Base-by-base conservation (phyloP, 805 yeast species). In the Saturnispora silvae region DNA sequence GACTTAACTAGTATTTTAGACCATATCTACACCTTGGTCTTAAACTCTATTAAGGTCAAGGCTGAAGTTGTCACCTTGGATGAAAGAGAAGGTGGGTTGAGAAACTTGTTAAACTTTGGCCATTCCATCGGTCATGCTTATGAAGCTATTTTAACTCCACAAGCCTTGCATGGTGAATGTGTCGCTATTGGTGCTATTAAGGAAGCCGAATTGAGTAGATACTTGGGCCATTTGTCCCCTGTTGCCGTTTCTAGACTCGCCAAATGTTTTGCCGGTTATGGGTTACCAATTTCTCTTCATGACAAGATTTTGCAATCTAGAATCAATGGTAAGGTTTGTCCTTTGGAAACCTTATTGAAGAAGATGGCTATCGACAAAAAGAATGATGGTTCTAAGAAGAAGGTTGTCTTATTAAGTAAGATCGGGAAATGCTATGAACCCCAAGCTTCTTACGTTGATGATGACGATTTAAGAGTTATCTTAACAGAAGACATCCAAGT, bases 121-220 rank as follows among this genome's bases (percentile, higher is more conserved):
- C 98, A 92, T 59, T 75, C 96, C 20, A 87, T 92, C 50, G 98
- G 98, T 31, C 98, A 92, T 58, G 98, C 98, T 16, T 86, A 81
- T 46, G 98, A 92, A 64, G 97, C 98, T n/a, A 77, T 92, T 25
- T 67, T 92, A 44, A 87, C 97, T 4, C 98, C 98, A 7, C 85
- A 87, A 58, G 92, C 95, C 18, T 69, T 92, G 31, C 98, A 92
- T 53, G 98, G 98, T 42, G 98, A 92, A 61, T 92, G 98, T 70
- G 98, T 92, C n/a, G 71, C 97, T n/a, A 72, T 92, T 43, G 98
- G 98, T 45, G 81, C 86, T 72, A 78, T 92, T 24, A 72, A 77
- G 51, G 98, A 92, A 60, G 97, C 97, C 4, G 98, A 92, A 60
- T 68, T 92, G 45, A 71, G 96, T n/a, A 75, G 98, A 53, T 85